phyloP scores from a whole-genome alignment of 1,284 basidiomycete genomes.

The Ustilago shanxiensis region DNA sequence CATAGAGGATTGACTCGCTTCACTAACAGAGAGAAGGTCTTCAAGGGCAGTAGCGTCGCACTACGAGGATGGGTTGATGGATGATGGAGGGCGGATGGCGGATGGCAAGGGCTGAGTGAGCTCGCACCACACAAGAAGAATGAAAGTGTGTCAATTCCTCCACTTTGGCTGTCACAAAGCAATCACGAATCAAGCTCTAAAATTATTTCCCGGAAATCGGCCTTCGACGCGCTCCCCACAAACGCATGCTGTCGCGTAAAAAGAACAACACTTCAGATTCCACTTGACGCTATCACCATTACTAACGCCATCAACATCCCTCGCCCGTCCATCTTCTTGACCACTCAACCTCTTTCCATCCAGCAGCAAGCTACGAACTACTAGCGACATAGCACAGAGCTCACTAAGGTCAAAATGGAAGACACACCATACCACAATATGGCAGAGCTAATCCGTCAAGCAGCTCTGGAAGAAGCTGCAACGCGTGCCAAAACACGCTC shows the following conservation, averaged over 20 bases:
- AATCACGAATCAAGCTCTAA: not conserved
- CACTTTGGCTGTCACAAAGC: conserved; percentile 3
- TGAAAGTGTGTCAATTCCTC: conserved; percentile 7
- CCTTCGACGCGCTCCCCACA: conserved; percentile 15
- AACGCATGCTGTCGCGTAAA: conserved; percentile 20
- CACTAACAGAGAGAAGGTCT: no score
- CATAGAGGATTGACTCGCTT: no score
- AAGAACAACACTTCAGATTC: conserved; percentile 38
- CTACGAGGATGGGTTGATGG: no score
- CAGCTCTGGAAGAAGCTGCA: conserved; percentile 40
- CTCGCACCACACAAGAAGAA: conserved; percentile 1
- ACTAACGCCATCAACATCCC: not conserved
- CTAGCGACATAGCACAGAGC: no score
- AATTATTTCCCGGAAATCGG: conserved; percentile 31
- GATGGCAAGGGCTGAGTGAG: conserved; percentile 2
- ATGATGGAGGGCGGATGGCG: no score
- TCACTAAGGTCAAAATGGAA: conserved; percentile 16
- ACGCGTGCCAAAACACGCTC: conserved; percentile 39
- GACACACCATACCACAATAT: conserved; percentile 26
- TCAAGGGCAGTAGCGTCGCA: no score
- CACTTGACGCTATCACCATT: not conserved
- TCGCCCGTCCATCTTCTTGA: not conserved
- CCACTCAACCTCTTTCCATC: not conserved
- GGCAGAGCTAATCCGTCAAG: conserved; percentile 39
- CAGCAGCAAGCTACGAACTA: not conserved